Percentiles rank a stretch among this genome's conserved stretches.
Conservation (phyloP, 306 rosid species). For the Prunus kanzakura region DNA sequence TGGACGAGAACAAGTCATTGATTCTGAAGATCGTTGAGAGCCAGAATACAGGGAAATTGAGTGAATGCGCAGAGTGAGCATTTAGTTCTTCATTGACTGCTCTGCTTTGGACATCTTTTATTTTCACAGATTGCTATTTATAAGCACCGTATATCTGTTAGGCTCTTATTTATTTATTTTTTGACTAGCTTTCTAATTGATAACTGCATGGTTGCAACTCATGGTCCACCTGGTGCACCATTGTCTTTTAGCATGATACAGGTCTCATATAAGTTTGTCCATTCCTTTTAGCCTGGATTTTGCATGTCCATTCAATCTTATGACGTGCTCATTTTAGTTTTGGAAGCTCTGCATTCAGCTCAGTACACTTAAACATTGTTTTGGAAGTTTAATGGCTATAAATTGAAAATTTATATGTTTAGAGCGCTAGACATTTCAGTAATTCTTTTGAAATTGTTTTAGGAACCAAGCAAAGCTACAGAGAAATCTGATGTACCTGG, state of each 20-base stretch:
- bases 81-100: constrained; percentile 3
- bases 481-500: constrained; percentile 95
- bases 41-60: constrained; percentile 88
- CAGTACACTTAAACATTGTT: too few relatives aligned
- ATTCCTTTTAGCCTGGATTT: not conserved
- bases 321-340: not conserved
- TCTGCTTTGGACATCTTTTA: constrained; percentile 5
- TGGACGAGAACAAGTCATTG: constrained; percentile 99
- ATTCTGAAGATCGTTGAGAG: constrained; percentile 98
- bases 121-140: not conserved
- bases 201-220: not conserved
- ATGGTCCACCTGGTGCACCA: too few relatives aligned
- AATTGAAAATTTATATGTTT: not conserved
- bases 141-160: not conserved
- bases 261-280: too few relatives aligned
- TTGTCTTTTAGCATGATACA: too few relatives aligned
- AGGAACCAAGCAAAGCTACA: constrained; percentile 98
- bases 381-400: too few relatives aligned
- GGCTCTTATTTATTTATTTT: too few relatives aligned
- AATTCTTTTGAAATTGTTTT: constrained; percentile 10
- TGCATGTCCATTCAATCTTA: not conserved
- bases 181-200: not conserved
- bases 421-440: not conserved
- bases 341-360: too few relatives aligned
- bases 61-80: constrained; percentile 97